Percentiles rank a stretch among this genome's conserved stretches.
These are phyloP conservation scores for Hymenoscyphus infarciens DNA, from an alignment of 2,329 filamentous ascomycete genomes.

Conservation along the genomic window DNA sequence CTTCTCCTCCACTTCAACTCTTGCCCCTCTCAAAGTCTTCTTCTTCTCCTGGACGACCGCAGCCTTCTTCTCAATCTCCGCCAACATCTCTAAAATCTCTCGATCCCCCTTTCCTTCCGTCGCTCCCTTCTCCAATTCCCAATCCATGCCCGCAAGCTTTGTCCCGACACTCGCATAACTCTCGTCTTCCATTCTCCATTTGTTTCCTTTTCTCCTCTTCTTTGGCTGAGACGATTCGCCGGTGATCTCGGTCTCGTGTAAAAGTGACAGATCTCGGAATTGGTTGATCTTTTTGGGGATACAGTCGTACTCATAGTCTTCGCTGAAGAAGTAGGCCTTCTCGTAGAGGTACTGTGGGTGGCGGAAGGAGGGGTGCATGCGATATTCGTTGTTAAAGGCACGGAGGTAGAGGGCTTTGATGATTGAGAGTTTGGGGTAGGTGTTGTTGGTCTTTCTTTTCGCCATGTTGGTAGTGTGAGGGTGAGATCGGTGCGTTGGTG, in stretches of 20 bases:
- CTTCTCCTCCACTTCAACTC: not conserved
- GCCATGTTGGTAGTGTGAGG: not conserved
- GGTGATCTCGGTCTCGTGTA: not conserved
- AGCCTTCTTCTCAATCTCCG: not conserved
- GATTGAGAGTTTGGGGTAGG: not conserved
- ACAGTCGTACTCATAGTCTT: not conserved
- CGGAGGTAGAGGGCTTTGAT: not conserved
- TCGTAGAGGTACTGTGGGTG: conserved; percentile 1
- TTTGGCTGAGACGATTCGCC: not conserved
- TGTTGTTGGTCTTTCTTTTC: not conserved
- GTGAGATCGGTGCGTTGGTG: not conserved
- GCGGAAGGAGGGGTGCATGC: not conserved
- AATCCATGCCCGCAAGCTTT: not conserved
- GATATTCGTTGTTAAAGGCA: not conserved
- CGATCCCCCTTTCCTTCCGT: not conserved
- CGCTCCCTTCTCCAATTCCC: not conserved
- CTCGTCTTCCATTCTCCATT: not conserved
- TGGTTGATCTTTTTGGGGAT: not conserved
- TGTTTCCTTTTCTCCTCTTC: not conserved
- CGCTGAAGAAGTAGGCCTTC: not conserved
- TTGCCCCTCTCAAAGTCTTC: not conserved
- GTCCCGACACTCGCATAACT: not conserved
- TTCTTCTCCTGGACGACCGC: not conserved
- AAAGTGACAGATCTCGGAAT: not conserved
- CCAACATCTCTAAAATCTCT: not conserved